phyloP scores from a whole-genome alignment of 345 rosid species.

The Populus davidiana region DNA sequence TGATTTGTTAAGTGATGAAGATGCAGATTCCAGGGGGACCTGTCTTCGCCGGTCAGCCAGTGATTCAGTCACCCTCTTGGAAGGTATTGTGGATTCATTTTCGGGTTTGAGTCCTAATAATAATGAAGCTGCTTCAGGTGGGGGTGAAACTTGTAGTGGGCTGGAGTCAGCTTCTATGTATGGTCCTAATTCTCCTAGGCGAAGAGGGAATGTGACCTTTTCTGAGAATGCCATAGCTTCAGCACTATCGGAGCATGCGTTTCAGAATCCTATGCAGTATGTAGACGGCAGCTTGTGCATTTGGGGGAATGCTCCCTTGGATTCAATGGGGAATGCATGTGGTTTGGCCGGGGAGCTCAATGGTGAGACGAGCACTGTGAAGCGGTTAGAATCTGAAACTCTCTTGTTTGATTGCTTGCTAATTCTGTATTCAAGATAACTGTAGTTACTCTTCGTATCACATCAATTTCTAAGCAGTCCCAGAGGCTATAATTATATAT shows the following conservation, averaged over 20 bases:
- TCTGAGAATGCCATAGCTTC: slow-evolving; percentile 55
- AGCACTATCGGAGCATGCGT: slow-evolving; percentile 54
- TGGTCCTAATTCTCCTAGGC: slow-evolving; percentile 82
- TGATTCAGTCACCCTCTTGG: slow-evolving; percentile 57
- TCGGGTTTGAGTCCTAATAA: slow-evolving; percentile 34
- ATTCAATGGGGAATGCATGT: slow-evolving; percentile 26
- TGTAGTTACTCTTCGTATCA: neutral
- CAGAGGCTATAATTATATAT: neutral
- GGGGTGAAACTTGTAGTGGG: slow-evolving; percentile 32
- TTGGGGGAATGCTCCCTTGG: slow-evolving; percentile 24
- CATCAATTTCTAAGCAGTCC: neutral
- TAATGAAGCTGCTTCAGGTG: slow-evolving; percentile 32
- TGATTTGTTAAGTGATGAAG: slow-evolving; percentile 48
- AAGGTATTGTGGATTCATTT: slow-evolving; percentile 41
- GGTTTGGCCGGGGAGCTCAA: slow-evolving; percentile 30
- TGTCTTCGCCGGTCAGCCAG: slow-evolving; percentile 67
- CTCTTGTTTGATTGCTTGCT: neutral
- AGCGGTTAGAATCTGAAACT: slow-evolving; percentile 46
- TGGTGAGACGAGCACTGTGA: slow-evolving; percentile 39
- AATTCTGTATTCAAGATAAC: neutral
- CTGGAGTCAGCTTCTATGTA: slow-evolving; percentile 61
- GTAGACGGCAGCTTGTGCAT: slow-evolving; percentile 41
- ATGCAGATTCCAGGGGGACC: slow-evolving; percentile 33
- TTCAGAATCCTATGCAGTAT: slow-evolving; percentile 42
- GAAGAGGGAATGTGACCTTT: slow-evolving; percentile 39